Conservation (phyloP, 1,284 basidiomycete species). For the Naganishia cerealis region DNA sequence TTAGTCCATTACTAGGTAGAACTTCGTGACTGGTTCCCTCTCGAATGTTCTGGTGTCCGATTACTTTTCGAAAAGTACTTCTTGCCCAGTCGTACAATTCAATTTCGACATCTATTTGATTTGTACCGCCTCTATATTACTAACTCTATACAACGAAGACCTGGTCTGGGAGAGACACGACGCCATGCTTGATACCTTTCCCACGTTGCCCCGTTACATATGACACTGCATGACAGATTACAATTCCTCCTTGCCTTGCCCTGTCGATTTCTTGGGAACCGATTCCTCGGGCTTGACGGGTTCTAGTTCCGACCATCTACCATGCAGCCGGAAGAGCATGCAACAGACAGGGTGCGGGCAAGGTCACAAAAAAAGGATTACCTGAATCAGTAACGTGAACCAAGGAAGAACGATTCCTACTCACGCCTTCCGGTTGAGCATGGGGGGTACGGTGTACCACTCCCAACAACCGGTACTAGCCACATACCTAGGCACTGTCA, state of each 20-base stretch:
- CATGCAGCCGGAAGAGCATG: not conserved
- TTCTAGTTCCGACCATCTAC: conserved; percentile 41
- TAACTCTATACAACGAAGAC: too few relatives aligned
- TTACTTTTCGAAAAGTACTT: too few relatives aligned
- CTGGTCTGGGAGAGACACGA: too few relatives aligned
- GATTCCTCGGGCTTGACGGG: conserved; percentile 35
- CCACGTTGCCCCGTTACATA: too few relatives aligned
- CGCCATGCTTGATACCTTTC: too few relatives aligned
- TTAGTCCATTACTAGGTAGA: too few relatives aligned
- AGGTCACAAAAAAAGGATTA: not conserved
- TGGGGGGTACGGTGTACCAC: conserved; percentile 5
- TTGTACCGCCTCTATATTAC: too few relatives aligned
- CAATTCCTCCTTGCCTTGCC: conserved; percentile 36
- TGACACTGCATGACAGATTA: conserved; percentile 16
- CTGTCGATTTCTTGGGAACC: conserved; percentile 35
- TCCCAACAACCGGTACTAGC: not conserved
- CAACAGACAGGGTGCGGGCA: not conserved
- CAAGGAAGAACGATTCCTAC: not conserved
- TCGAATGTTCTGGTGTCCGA: too few relatives aligned
- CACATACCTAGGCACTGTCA: conserved; percentile 47
- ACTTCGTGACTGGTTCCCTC: too few relatives aligned
- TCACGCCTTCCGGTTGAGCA: conserved; percentile 27
- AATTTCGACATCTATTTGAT: too few relatives aligned
- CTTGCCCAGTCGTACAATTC: too few relatives aligned
- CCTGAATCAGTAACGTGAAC: not conserved